Evolutionary conservation across 805 yeast species (phyloP), one percentile per base, ranked within the genome.

Genomic region (Myxozyma melibiosi): DNA sequence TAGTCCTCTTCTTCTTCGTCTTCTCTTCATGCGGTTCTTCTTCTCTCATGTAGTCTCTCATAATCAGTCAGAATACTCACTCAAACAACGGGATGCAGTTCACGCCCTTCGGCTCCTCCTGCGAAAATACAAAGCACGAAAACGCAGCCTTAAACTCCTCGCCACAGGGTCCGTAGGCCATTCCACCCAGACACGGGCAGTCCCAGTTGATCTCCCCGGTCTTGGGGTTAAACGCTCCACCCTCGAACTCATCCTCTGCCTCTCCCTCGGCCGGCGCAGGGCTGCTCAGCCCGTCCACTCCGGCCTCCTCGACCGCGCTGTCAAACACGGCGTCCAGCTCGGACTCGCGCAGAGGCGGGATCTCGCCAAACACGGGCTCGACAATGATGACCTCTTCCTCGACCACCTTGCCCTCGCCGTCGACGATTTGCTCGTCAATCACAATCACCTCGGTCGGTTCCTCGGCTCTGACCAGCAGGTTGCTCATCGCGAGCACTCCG

Each of bases 181-280:
- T 90, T 40, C 99, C 99, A 33, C 98, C 99, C 48, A 94, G 78
- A 74, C 98, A 92, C n/a, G 99, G 98, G 73, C 99, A 94, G 70
- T 94, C 98, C 99, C 99, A 94, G 82, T 94, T 92, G 75, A 94
- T 94, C 72, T 92, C 98, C 30, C 99, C 99, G 2, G 99, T 94
- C 68, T 88, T 96, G 30, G 97, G 97, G 76, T 92, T 83, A 74
- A 83, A 92, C 3, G 98, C 97, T 37, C 90, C 69, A 20, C 31
- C 58, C 18, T 60, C 63, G 45, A 16, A 30, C 40, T 52, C 51
- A 16, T 52, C 56, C 33, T 22, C 45, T 13, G 8, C 34, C 25
- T 27, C 22, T 14, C 47, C 16, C 20, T 27, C 41, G 35, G 43
- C 25, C 18, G 24, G 16, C n/a, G 34, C 25, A 31, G 45, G 13